Base-by-base conservation (phyloP, 2,329 filamentous ascomycete genomes). In the Plenodomus biglobosus region DNA sequence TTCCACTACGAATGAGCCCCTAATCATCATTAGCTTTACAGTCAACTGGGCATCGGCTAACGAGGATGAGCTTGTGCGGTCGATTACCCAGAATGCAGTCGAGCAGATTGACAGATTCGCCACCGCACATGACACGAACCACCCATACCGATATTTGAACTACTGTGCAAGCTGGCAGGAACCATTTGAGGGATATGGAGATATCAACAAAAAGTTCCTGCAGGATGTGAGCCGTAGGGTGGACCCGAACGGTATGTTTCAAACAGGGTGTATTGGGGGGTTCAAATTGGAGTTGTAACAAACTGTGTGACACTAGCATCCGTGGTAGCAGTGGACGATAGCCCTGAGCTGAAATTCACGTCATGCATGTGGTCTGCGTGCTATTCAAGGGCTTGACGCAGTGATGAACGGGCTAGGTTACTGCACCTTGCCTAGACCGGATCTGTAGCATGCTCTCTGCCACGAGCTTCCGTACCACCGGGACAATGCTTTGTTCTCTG, bases 141-240 rank as follows among this genome's bases (percentile, higher is more conserved):
- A 66, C 50, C 53, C 46, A 1, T 65, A 61, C 40, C 48, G 53
- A 8, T 70, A 71, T 32, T 35, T 69, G 20, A 73, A 71, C 38
- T 74, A 75, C 43, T 71, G 70, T 7, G 67, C 56, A 5, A 54
- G 50, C 13, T 73, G 68, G 65, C 73, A 75, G 52, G 64, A 67
- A 24, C 70, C 69, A 1, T 65, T 73, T 38, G 55, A 53, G 2
- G 54, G 65, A 3, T 69, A 72, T 38, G 69, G 71, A 3, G 42
- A 56, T 17, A 59, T 57, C 10, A 68, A 61, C 38, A 40, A 61
- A 40, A 46, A 53, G n/a, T 59, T 62, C 3, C 40, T 74, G 50
- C 52, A 47, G 40, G 40, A 48, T 4, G 63, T 67, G 8, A 69
- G 67, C 50, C 46, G 42, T 48, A 63, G 62, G 50, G 73, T 73